Evolutionary conservation across 1,284 basidiomycete genomes (phyloP).

Genomic region (Vanrija pseudolonga): DNA sequence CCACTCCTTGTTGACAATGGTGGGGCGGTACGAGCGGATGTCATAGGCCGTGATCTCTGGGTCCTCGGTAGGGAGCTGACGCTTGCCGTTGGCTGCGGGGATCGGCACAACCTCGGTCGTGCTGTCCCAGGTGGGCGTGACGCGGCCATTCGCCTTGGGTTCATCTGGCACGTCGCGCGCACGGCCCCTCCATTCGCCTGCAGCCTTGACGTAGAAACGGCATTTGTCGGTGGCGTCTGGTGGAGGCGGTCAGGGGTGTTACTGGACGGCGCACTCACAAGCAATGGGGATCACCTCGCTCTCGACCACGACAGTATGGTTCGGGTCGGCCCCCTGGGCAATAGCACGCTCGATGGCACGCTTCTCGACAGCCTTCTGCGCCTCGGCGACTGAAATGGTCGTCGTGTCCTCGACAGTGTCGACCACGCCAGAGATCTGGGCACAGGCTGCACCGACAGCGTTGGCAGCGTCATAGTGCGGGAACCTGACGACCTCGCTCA

Average conservation of each 20-base stretch:
- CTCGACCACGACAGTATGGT: constrained; percentile 53
- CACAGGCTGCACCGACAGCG: constrained; percentile 54
- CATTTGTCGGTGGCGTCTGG: constrained; percentile 28
- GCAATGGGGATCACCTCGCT: constrained; percentile 46
- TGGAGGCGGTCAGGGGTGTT: too few species aligned
- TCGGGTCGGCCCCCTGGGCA: constrained; percentile 52
- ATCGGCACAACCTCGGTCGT: not conserved
- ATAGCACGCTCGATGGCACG: constrained; percentile 54
- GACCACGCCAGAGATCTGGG: constrained; percentile 36
- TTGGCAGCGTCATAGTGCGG: constrained; percentile 57
- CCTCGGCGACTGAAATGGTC: constrained; percentile 18
- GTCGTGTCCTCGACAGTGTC: constrained; percentile 38
- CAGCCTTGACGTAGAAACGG: constrained; percentile 45
- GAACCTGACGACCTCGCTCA: constrained; percentile 54
- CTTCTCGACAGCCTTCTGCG: constrained; percentile 47
- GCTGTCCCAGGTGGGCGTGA: constrained; percentile 1
- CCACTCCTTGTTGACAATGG: constrained; percentile 29
- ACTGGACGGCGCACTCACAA: not conserved
- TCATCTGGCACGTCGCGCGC: not conserved
- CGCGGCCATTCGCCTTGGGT: too few species aligned
- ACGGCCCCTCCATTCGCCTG: constrained; percentile 37
- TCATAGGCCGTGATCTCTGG: constrained; percentile 3
- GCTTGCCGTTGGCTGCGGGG: constrained; percentile 6
- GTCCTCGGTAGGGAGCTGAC: constrained; percentile 3
- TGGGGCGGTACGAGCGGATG: constrained; percentile 28